Base-by-base conservation (phyloP, 257 asterid genomes). In the Voacanga thouarsii region DNA sequence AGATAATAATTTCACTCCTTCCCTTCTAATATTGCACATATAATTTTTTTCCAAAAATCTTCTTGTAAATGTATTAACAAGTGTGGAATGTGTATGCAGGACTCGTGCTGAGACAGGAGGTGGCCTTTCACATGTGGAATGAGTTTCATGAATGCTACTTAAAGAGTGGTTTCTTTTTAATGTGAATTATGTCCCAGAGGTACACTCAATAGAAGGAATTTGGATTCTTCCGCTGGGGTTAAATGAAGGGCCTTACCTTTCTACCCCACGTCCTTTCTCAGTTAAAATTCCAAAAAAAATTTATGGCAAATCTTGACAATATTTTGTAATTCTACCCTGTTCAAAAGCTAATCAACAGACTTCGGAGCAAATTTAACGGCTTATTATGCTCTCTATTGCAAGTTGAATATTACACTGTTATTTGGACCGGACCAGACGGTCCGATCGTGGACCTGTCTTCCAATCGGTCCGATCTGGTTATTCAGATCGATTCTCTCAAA, bases 101-200 rank as follows among this genome's bases (percentile, higher is more conserved):
- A 91, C 99, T 11, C 92, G 63, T 0, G 80, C 97, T 0, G 97
- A 91, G 81, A 81, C 90, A 0, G 97, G 97, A 24, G 93, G 99
- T 56, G 92, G 96, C 82, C 77, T 93, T 83, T 90, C 97, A 24
- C 94, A 88, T 6, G 94, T 92, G 77, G 91, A 83, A 78, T 91
- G 83, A 89, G 75, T 78, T 78, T 43, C 61, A 6, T 8, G 15
- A 37, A 66, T 39, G 72, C 72, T 66, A 18, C 47, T 41, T 43
- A 43, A 65, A 33, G 53, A 68, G 12, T 39, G 51, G 7, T n/a
- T 21, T 41, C 73, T 21, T 68, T 19, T n/a, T 44, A 21, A 41
- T 19, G 73, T 68, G 43, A 43, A 68, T 68, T 10, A n/a, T 19
- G 39, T 7, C 43, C 26, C 47, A 66, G 19, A 45, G 37, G 47